phyloP scores from a whole-genome alignment of 2,329 filamentous ascomycete species.

The Rutstroemia sp. region DNA sequence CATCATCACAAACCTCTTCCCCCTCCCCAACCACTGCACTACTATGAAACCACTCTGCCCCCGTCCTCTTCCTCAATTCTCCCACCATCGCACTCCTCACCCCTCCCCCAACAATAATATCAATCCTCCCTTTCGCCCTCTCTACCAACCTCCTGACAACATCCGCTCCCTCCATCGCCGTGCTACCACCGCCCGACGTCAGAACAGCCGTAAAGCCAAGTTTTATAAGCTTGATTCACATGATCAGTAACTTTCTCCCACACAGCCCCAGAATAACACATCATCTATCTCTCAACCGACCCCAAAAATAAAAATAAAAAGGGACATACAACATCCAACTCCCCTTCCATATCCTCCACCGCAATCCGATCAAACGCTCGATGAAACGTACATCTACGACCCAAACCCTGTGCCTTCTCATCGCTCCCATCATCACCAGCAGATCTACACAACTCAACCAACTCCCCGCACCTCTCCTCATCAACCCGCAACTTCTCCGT shows the following conservation, averaged over 20 bases:
- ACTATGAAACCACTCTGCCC: constrained; percentile 33
- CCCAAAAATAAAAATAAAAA: not conserved
- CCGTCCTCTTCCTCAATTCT: constrained; percentile 22
- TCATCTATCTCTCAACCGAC: too few species aligned
- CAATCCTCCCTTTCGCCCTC: constrained; percentile 29
- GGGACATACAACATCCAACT: not conserved
- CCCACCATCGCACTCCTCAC: constrained; percentile 38
- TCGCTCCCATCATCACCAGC: constrained; percentile 21
- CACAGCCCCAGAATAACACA: too few species aligned
- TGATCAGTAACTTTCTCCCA: too few species aligned
- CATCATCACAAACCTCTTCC: constrained; percentile 25
- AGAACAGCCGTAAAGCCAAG: constrained; percentile 37
- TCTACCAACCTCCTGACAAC: constrained; percentile 26
- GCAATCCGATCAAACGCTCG: constrained; percentile 41
- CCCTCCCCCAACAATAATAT: constrained; percentile 44
- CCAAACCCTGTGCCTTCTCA: constrained; percentile 20
- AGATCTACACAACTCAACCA: constrained; percentile 30
- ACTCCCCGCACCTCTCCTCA: constrained; percentile 31
- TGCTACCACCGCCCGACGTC: constrained; percentile 37
- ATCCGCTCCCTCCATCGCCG: constrained; percentile 15
- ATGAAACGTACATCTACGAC: constrained; percentile 43
- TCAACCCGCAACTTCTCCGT: constrained; percentile 30
- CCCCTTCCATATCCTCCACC: constrained; percentile 9
- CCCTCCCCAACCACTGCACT: constrained; percentile 33
- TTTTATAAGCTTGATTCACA: too few species aligned